Evolutionary conservation across 2,329 filamentous ascomycete species (phyloP), one percentile per base, ranked within the genome.

Genomic region (Lasiodiplodia gonubiensis): DNA sequence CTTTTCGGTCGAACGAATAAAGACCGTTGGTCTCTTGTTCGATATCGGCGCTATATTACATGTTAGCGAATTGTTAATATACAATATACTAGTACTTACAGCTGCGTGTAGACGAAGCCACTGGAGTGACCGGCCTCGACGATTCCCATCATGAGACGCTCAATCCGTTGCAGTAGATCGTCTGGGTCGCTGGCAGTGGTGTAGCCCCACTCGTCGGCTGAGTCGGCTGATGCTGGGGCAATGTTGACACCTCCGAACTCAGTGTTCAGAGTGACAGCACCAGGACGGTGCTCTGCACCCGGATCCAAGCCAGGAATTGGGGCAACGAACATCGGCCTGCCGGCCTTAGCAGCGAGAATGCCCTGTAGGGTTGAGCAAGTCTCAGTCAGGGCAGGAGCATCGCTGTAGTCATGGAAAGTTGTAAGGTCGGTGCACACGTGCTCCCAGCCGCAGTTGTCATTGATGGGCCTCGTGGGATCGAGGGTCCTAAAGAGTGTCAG

Each of bases 381-480:
- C 68, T 83, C 79, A 5, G 83, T 80, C 7, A 91, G 81, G 25
- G 82, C 84, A 0, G 84, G 80, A 0, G 81, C 86, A 71, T 90
- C 88, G 21, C 82, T 80, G 73, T 91, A 91, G 75, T 91, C 88
- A 74, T 91, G 89, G 80, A 89, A 91, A 0, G 89, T 90, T 27
- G 86, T 87, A 2, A 91, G 78, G 70, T 91, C 89, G 0, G 86
- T 89, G 12, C 81, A 71, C 6, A 90, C 88, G 70, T 90, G 88
- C 72, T 91, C 88, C 89, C 89, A 91, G 39, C 89, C 89, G 70
- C 89, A 91, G 76, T 91, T 91, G 75, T 91, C 89, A 72, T 91
- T 91, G 72, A 91, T 83, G 18, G 88, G 88, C 6, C 89, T 80
- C 0, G 86, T 89, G 1, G 86, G 82, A 70, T 91, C 89, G 2